A percentile compares a stretch with the other conserved stretches of the same genome.
phyloP scores from a whole-genome alignment of 495 filamentous ascomycete species.

The Annulohypoxylon moriforme region DNA sequence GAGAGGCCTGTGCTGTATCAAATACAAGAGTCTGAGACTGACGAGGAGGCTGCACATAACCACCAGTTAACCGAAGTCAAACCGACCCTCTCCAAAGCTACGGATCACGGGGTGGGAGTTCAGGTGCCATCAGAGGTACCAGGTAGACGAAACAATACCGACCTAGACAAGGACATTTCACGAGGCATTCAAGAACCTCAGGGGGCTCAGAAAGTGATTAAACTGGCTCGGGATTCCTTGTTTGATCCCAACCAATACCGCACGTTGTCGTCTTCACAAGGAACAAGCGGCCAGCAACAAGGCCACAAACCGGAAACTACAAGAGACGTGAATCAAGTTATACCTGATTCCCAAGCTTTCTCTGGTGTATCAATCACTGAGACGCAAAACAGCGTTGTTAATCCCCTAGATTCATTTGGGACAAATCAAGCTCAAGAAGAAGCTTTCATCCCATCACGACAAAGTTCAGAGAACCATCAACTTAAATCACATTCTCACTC shows the following conservation, averaged over 20 bases:
- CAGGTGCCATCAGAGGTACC: background rate
- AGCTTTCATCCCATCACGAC: conserved; percentile 1
- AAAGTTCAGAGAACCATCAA: background rate
- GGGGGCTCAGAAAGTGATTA: conserved; percentile 23
- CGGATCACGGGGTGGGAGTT: background rate
- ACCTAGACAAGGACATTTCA: too few relatives aligned
- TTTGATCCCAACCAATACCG: conserved; percentile 30
- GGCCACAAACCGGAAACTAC: background rate
- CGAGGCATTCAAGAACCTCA: background rate
- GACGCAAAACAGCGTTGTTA: conserved; percentile 17
- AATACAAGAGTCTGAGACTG: background rate
- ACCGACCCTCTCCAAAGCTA: background rate
- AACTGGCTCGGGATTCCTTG: conserved; percentile 20
- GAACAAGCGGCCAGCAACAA: conserved; percentile 7
- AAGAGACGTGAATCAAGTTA: conserved; percentile 25
- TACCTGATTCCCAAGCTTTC: conserved; percentile 46
- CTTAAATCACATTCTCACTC: conserved; percentile 3
- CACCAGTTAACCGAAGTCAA: conserved; percentile 7
- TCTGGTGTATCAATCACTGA: conserved; percentile 30
- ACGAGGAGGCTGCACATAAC: conserved; percentile 13
- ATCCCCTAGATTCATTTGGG: background rate
- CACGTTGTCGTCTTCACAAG: conserved; percentile 18
- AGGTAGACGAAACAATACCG: too few relatives aligned
- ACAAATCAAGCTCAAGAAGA: conserved; percentile 21
- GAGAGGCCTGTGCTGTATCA: conserved; percentile 14